Percentiles rank a stretch among this genome's conserved stretches.
phyloP scores from a whole-genome alignment of 2,329 filamentous ascomycete species.

The Penicillium brevicompactum region DNA sequence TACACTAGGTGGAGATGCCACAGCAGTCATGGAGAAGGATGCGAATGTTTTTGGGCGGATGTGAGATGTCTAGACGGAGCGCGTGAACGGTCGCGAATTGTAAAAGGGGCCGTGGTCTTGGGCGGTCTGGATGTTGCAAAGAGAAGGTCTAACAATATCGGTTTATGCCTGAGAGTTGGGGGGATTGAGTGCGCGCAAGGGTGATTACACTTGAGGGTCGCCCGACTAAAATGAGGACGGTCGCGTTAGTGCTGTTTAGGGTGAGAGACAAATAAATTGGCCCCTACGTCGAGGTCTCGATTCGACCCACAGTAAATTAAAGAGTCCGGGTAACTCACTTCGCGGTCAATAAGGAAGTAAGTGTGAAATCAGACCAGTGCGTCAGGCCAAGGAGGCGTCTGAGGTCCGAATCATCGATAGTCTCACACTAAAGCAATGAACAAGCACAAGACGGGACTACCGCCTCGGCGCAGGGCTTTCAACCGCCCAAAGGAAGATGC shows the following conservation, averaged over 20 bases:
- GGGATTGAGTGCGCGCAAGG: conserved; percentile 10
- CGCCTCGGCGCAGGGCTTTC: conserved; percentile 33
- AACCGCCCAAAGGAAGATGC: conserved; percentile 28
- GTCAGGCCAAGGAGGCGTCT: conserved; percentile 34
- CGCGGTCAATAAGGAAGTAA: not conserved
- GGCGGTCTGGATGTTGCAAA: not conserved
- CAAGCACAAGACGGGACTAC: conserved; percentile 32
- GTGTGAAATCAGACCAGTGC: conserved; percentile 20
- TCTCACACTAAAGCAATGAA: conserved; percentile 27
- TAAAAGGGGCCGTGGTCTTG: conserved; percentile 2
- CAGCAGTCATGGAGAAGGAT: conserved; percentile 62
- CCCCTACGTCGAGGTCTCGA: conserved; percentile 1
- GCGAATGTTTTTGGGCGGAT: conserved; percentile 14
- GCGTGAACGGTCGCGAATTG: conserved; percentile 14
- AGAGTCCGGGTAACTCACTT: conserved; percentile 13
- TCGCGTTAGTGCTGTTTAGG: conserved; percentile 36
- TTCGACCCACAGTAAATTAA: conserved; percentile 3
- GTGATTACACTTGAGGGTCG: conserved; percentile 19
- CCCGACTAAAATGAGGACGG: conserved; percentile 28
- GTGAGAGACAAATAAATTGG: conserved; percentile 21
- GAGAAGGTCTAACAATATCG: not conserved
- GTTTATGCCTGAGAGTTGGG: not conserved
- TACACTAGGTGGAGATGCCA: conserved; percentile 65
- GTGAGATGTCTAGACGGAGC: conserved; percentile 8
- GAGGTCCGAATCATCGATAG: conserved; percentile 33